phyloP scores from a whole-genome alignment of 2,329 filamentous ascomycete genomes.

The Penicillium brevicompactum region DNA sequence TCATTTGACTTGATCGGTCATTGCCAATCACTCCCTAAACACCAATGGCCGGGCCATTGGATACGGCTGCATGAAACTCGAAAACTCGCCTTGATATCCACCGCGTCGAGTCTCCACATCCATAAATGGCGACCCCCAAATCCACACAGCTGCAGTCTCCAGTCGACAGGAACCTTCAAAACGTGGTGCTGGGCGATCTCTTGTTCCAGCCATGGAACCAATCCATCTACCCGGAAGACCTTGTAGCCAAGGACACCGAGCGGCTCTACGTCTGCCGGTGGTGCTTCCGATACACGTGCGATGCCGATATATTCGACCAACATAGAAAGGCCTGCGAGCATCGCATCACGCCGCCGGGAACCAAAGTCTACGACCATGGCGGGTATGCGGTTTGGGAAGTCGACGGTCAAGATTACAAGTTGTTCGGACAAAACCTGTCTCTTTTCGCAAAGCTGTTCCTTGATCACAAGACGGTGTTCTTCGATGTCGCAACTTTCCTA shows the following conservation, averaged over 20 bases:
- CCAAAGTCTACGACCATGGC: slow-evolving; percentile 74
- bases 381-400: slow-evolving; percentile 90
- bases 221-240: slow-evolving; percentile 79
- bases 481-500: slow-evolving; percentile 90
- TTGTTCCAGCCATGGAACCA: slow-evolving; percentile 91
- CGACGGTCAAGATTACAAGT: slow-evolving; percentile 82
- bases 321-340: slow-evolving; percentile 56
- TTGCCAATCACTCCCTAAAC: slow-evolving; percentile 1
- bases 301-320: slow-evolving; percentile 38
- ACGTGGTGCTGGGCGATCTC: slow-evolving; percentile 81
- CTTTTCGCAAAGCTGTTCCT: slow-evolving; percentile 97
- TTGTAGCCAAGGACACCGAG: slow-evolving; percentile 55
- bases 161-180: slow-evolving; percentile 76
- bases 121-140: slow-evolving; percentile 33
- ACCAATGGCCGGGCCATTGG: slow-evolving; percentile 21
- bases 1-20: neutral
- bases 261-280: slow-evolving; percentile 83
- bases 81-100: slow-evolving; percentile 15
- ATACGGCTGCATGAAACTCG: slow-evolving; percentile 9
- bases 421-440: slow-evolving; percentile 93
- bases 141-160: slow-evolving; percentile 32
- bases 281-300: slow-evolving; percentile 86
- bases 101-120: neutral
- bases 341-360: slow-evolving; percentile 63
- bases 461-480: slow-evolving; percentile 97